Evolutionary conservation across 495 filamentous ascomycete genomes (phyloP).

Genomic region (Hamigera avellanea): DNA sequence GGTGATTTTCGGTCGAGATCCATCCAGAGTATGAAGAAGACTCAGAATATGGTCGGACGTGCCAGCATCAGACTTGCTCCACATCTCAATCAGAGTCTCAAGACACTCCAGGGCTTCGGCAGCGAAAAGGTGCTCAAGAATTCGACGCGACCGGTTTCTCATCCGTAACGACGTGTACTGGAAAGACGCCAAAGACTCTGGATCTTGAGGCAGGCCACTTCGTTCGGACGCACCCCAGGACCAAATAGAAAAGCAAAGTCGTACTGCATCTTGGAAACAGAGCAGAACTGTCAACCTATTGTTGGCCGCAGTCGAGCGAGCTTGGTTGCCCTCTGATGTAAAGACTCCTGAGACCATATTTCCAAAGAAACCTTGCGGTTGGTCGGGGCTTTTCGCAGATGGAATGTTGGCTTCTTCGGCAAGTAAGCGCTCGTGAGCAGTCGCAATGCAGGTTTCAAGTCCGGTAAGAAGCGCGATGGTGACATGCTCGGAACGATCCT

Average conservation of each 20-base stretch:
- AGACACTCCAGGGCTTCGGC: conserved; percentile 92
- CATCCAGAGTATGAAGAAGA: conserved; percentile 82
- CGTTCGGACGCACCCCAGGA: conserved; percentile 68
- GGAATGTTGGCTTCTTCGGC: conserved; percentile 59
- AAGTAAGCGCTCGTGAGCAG: conserved; percentile 73
- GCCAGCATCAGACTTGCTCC: conserved; percentile 42
- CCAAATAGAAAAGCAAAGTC: conserved; percentile 89
- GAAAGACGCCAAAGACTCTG: conserved; percentile 68
- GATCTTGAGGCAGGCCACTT: conserved; percentile 46
- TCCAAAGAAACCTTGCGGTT: conserved; percentile 84
- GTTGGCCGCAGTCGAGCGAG: conserved; percentile 72
- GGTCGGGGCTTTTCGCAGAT: conserved; percentile 65
- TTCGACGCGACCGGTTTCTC: conserved; percentile 73
- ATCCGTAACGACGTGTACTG: conserved; percentile 80
- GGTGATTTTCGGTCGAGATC: conserved; percentile 80
- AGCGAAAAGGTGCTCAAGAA: conserved; percentile 86
- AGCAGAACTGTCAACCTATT: conserved; percentile 84
- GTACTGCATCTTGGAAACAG: conserved; percentile 93
- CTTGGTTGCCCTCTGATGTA: conserved; percentile 61
- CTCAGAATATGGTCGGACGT: conserved; percentile 52
- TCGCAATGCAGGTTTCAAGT: conserved; percentile 79
- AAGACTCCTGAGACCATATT: conserved; percentile 96
- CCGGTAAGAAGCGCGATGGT: conserved; percentile 72
- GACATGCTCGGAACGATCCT: conserved; percentile 33
- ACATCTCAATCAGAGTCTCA: conserved; percentile 78